Evolutionary conservation across 2,329 filamentous ascomycete species (phyloP).

Genomic region (Pezicula radicicola): DNA sequence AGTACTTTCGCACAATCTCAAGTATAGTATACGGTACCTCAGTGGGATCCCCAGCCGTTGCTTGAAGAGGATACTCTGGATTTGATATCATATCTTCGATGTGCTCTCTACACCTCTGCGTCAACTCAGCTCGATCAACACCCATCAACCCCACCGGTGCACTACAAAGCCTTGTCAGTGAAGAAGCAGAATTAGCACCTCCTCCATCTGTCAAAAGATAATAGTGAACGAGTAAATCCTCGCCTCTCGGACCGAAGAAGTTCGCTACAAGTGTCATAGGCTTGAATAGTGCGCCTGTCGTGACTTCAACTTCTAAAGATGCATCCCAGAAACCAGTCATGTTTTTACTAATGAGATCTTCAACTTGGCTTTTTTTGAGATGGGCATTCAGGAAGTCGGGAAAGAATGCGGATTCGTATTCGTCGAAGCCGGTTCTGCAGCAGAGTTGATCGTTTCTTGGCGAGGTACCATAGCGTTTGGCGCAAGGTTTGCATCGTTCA

Average conservation of each 20-base stretch:
- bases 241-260: constrained; percentile 11
- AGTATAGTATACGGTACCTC: constrained; percentile 12
- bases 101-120: constrained; percentile 14
- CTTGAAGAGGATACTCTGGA: constrained; percentile 13
- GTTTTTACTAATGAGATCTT: constrained; percentile 21
- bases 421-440: constrained; percentile 16
- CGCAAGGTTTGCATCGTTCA: constrained; percentile 16
- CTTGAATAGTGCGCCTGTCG: constrained; percentile 13
- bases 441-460: constrained; percentile 11
- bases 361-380: constrained; percentile 19
- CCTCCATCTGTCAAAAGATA: constrained; percentile 7
- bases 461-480: constrained; percentile 6
- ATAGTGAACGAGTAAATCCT: constrained; percentile 14
- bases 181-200: constrained; percentile 4
- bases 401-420: constrained; percentile 17
- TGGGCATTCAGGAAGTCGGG: constrained; percentile 20
- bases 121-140: constrained; percentile 12
- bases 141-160: constrained; percentile 17
- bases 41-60: constrained; percentile 11
- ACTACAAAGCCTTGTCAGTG: constrained; percentile 11
- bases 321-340: constrained; percentile 12
- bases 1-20: constrained; percentile 12
- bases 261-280: constrained; percentile 15
- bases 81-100: constrained; percentile 19
- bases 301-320: constrained; percentile 14